Percentiles rank a stretch among this genome's conserved stretches.
These are phyloP conservation scores for Tilletia indica DNA, from an alignment of 1,284 basidiomycete species.

Conservation along the genomic window DNA sequence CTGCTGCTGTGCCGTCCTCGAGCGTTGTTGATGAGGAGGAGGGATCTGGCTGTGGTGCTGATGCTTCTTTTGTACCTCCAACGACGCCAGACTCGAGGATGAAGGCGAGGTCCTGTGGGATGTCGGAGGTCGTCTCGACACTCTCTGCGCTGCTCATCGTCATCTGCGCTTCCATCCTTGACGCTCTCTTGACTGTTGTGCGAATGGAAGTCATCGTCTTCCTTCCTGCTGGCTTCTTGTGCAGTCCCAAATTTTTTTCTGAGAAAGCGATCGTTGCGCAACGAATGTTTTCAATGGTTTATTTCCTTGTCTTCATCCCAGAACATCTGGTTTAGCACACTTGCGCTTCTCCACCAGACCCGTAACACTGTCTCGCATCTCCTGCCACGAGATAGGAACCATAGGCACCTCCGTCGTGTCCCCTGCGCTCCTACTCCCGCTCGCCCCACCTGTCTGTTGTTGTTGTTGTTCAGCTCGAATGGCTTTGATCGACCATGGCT, in stretches of 20 bases:
- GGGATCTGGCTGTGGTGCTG: too few relatives aligned
- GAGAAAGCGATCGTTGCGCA: too few relatives aligned
- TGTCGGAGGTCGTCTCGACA: not conserved
- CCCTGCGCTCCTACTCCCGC: not conserved
- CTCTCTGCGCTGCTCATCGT: too few relatives aligned
- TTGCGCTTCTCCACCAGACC: conserved; percentile 79
- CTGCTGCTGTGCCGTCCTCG: not conserved
- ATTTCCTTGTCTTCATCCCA: conserved; percentile 18
- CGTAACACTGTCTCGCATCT: conserved; percentile 83
- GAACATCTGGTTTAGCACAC: conserved; percentile 72
- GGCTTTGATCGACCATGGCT: not conserved
- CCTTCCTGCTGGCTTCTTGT: too few relatives aligned
- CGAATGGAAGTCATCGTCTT: too few relatives aligned
- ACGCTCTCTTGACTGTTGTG: too few relatives aligned
- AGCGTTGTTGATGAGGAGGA: not conserved
- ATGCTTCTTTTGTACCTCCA: not conserved
- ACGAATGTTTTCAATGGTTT: too few relatives aligned
- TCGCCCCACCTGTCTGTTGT: not conserved
- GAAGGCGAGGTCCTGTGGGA: conserved; percentile 2
- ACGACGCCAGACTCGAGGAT: conserved; percentile 13
- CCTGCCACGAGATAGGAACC: conserved; percentile 72
- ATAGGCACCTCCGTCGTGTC: conserved; percentile 25
- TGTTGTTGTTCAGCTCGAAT: not conserved
- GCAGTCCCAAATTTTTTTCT: too few relatives aligned
- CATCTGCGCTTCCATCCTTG: too few relatives aligned